Percentiles rank a stretch among this genome's conserved stretches.
These are phyloP conservation scores for Deuterostichococcus epilithicus DNA, from an alignment of 139 green algal genomes.

Conservation along the genomic window DNA sequence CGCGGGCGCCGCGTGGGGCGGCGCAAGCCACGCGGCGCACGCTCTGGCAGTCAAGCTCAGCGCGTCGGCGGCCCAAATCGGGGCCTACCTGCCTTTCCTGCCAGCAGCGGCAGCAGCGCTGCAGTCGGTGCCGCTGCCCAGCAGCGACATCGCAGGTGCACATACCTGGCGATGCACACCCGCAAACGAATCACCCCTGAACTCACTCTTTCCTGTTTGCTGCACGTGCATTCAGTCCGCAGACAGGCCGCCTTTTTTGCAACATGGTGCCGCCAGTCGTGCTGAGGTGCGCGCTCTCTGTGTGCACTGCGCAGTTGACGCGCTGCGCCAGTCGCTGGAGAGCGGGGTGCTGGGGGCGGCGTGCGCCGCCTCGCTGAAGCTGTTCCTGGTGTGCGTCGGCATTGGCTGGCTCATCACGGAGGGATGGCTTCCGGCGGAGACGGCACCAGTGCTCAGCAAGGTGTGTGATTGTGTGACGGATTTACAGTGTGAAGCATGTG, in stretches of 20 bases:
- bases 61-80: background rate
- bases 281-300: too few species aligned
- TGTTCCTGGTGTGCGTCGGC: constrained; percentile 43
- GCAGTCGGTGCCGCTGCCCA: background rate
- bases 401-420: constrained; percentile 37
- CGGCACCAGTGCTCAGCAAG: constrained; percentile 53
- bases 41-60: background rate
- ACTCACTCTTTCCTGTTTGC: too few species aligned
- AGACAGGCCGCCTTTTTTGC: too few species aligned
- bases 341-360: constrained; percentile 30
- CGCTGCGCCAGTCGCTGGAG: constrained; percentile 11
- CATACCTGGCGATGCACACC: too few species aligned
- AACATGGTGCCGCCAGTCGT: too few species aligned
- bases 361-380: constrained; percentile 35
- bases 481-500: background rate
- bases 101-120: background rate
- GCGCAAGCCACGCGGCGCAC: background rate
- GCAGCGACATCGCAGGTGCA: background rate
- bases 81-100: background rate
- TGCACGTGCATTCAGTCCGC: too few species aligned
- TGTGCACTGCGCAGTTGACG: background rate
- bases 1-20: too few species aligned
- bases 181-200: too few species aligned
- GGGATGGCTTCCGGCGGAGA: constrained; percentile 37
- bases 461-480: background rate